Conservation (phyloP, 129 eudicot genomes). For the Ambrosia artemisiifolia region DNA sequence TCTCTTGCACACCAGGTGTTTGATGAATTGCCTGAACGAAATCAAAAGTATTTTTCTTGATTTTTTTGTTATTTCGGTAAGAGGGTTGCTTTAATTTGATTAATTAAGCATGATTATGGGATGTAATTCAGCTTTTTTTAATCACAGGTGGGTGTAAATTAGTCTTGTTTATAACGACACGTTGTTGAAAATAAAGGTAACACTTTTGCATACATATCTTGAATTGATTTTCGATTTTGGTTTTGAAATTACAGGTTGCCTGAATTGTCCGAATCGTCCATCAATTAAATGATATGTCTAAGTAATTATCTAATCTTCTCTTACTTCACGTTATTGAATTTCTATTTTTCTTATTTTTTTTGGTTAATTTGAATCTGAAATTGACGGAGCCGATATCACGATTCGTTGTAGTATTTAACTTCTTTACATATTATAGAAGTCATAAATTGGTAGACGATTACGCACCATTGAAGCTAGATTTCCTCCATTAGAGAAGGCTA, state of each 20-base stretch:
- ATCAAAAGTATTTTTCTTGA: not conserved
- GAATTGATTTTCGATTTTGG: no score
- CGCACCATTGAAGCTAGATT: conserved; percentile 70
- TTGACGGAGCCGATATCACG: not conserved
- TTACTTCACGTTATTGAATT: not conserved
- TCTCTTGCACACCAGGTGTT: conserved; percentile 24
- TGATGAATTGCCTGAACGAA: conserved; percentile 22
- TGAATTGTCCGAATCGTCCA: conserved; percentile 93
- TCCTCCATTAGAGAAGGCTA: conserved; percentile 86
- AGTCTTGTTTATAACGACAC: not conserved
- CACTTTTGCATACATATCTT: no score
- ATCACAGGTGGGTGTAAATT: conserved; percentile 5
- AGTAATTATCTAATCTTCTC: conserved; percentile 38
- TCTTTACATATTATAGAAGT: conserved; percentile 75
- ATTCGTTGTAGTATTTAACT: not conserved
- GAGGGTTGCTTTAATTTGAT: not conserved
- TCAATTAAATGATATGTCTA: conserved; percentile 95
- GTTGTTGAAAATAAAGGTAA: no score
- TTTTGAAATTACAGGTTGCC: conserved; percentile 36
- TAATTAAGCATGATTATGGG: conserved; percentile 14
- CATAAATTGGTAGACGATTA: conserved; percentile 74
- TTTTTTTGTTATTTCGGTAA: not conserved
- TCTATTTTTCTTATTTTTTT: not conserved
- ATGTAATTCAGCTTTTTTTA: not conserved
- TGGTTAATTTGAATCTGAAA: no score